Conservation (phyloP, 2,329 filamentous ascomycete species). For the Fusarium metavorans region DNA sequence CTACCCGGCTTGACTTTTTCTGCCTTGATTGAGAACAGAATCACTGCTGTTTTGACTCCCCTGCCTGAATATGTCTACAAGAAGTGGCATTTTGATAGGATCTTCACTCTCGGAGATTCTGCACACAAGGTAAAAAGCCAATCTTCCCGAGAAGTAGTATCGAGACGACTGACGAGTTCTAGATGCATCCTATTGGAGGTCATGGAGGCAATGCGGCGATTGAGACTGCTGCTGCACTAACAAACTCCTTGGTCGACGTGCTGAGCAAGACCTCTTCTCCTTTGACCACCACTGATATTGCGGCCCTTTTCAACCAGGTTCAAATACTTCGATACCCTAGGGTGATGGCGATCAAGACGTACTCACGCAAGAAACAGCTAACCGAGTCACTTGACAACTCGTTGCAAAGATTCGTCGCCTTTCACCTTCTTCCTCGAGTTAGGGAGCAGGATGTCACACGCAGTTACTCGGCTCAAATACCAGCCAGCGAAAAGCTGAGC, state of each 20-base stretch:
- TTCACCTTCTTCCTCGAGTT: not conserved
- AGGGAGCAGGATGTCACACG: not conserved
- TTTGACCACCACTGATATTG: not conserved
- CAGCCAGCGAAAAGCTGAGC: not conserved
- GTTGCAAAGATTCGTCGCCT: not conserved
- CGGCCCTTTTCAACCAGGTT: not conserved
- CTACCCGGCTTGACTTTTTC: conserved; percentile 5
- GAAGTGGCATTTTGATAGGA: conserved; percentile 53
- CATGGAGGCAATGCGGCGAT: conserved; percentile 24
- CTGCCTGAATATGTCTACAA: conserved; percentile 53
- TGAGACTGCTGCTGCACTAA: conserved; percentile 14
- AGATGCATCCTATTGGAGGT: conserved; percentile 15
- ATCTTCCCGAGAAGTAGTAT: not conserved
- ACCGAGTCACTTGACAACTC: conserved; percentile 7
- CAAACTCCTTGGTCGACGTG: not conserved
- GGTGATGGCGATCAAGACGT: not conserved
- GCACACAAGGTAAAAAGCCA: conserved; percentile 51
- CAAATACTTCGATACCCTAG: not conserved
- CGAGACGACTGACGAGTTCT: not conserved
- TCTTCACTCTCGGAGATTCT: conserved; percentile 55
- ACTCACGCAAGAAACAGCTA: conserved; percentile 10
- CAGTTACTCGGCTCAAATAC: conserved; percentile 8
- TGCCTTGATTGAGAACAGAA: conserved; percentile 19
- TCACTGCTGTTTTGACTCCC: conserved; percentile 47
- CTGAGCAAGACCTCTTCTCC: not conserved